Evolutionary conservation across 1,139 yeast genomes (phyloP).

Genomic region (Tardiomyces digboiensis): DNA sequence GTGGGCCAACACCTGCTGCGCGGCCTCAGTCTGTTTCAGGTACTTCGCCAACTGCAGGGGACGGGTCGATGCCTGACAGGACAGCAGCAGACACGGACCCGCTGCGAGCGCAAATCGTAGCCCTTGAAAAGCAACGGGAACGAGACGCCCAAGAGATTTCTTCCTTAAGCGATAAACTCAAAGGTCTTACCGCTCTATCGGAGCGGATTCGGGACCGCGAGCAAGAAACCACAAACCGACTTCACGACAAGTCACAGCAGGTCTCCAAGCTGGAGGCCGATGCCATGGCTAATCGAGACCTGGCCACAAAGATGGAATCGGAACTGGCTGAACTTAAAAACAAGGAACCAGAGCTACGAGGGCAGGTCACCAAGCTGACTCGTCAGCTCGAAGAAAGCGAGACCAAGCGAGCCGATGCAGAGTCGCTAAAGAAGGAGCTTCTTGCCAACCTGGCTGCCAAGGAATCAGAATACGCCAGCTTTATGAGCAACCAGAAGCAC

Average conservation of each 20-base stretch:
- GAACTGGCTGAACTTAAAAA: background rate
- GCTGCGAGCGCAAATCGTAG: background rate
- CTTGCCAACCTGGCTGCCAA: conserved; percentile 57
- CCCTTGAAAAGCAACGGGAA: background rate
- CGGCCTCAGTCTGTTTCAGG: background rate
- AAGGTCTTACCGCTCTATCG: too few species aligned
- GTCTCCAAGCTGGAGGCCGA: too few species aligned
- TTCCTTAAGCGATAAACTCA: too few species aligned
- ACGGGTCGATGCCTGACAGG: background rate
- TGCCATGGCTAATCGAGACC: background rate
- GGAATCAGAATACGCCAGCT: conserved; percentile 44
- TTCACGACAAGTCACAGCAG: too few species aligned
- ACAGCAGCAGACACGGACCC: background rate
- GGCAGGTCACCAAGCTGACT: conserved; percentile 12
- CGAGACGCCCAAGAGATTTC: background rate
- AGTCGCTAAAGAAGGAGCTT: conserved; percentile 47
- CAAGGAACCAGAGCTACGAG: background rate
- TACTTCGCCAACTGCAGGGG: background rate
- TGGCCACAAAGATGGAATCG: background rate
- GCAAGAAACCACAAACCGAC: too few species aligned
- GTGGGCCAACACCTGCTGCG: background rate
- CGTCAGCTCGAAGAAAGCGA: conserved; percentile 22
- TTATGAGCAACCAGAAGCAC: conserved; percentile 1
- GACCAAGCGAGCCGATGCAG: conserved; percentile 13
- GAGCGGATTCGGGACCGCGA: too few species aligned